These are phyloP conservation scores for Pleodorina starrii DNA, from an alignment of 139 green algal species.

Conservation along the genomic window DNA sequence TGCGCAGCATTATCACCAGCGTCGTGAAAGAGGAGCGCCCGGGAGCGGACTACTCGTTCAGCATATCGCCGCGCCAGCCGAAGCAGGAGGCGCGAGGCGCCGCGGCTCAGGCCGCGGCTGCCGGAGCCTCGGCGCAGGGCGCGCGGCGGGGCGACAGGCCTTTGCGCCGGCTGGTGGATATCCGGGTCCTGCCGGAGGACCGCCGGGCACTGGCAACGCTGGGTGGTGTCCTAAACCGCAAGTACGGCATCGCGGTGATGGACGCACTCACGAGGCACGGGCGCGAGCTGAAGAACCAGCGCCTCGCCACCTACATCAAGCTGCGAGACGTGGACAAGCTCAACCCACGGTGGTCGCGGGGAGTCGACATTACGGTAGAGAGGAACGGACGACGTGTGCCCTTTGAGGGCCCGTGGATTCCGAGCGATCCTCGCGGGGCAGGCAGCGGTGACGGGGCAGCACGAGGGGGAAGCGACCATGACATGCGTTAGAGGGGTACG, in stretches of 20 bases:
- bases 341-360: neutral
- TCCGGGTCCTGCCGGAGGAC: neutral
- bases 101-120: neutral
- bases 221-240: neutral
- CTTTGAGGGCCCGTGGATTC: neutral
- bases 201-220: neutral
- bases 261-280: neutral
- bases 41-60: too few species aligned
- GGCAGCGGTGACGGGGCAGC: neutral
- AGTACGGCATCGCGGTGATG: neutral
- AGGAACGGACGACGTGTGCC: neutral
- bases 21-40: too few species aligned
- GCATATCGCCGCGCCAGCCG: too few species aligned
- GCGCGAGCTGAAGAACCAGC: neutral
- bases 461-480: too few species aligned
- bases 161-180: neutral
- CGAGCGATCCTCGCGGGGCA: neutral
- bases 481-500: neutral
- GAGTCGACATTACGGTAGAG: neutral
- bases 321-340: neutral
- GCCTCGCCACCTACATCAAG: neutral
- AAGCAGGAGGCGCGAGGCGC: too few species aligned
- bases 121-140: neutral
- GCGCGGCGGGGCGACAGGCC: too few species aligned
- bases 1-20: too few species aligned